Base-by-base conservation (phyloP, 306 rosid species). In the Dryas drummondii region DNA sequence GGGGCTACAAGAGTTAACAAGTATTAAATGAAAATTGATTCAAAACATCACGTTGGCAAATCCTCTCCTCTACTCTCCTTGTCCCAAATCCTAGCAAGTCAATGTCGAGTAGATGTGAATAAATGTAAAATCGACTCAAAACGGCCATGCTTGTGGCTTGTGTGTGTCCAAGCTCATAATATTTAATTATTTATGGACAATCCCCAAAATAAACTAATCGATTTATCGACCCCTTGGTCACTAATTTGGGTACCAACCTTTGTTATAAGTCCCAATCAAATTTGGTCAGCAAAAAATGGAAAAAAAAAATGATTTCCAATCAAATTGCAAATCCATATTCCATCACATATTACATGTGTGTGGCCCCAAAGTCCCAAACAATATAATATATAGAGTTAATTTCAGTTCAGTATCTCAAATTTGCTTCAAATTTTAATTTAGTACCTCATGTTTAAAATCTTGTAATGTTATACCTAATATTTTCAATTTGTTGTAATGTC, bases 251-350 rank as follows among this genome's bases (percentile, higher is more conserved):
- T 1, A 50, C 32, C 22, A 41, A 26, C n/a, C n/a, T 46, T 5
- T 1, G 62, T 70, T 27, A 53, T 3, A 51, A 1, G 58, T 78
- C 76, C 66, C 48, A 26, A 51, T 63, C 77, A 47, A 26, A 48
- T 59, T 32, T 72, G 67, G 32, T 27, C 47, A 26, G 41, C 56
- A 58, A 26, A 9, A 1, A 58, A 41, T 40, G 13, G 49, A 5
- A 15, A 16, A 46, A 9, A 4, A 26, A 26, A 22, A 14, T 32
- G 37, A 1, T 13, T 46, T 27, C 32, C 67, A 72, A 47, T 11
- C 58, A 59, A 27, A 72, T 56, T 63, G 13, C 22, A 7, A 3
- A 63, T 46, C 49, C 49, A 46, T 46, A 46, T 46, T 2, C 8
- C 49, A 46, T 46, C 37, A 32, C 37, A 32, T 32, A 32, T 32